phyloP scores from a whole-genome alignment of 768 basidiomycete species.

The Collybia sp. region DNA sequence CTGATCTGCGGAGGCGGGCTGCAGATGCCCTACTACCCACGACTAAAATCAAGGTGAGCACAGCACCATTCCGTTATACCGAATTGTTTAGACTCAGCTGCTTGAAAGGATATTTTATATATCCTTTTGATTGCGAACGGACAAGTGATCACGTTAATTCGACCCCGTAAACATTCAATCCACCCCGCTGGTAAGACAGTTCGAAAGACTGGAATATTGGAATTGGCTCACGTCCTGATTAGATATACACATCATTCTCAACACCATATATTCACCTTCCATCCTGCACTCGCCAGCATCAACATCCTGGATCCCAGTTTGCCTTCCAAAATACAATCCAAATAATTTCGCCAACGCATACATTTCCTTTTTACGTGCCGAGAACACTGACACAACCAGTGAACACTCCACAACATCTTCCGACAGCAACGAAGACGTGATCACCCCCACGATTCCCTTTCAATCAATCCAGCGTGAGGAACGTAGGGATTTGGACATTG shows the following conservation, averaged over 20 bases:
- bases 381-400: slow-evolving; percentile 8
- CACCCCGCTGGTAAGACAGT: slow-evolving; percentile 73
- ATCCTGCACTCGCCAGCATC: slow-evolving; percentile 72
- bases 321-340: slow-evolving; percentile 91
- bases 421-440: background rate
- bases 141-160: slow-evolving; percentile 78
- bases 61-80: background rate
- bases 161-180: slow-evolving; percentile 92
- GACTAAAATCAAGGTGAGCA: slow-evolving; percentile 69
- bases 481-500: slow-evolving; percentile 36
- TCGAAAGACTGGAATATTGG: too few species aligned
- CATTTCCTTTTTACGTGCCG: slow-evolving; percentile 56
- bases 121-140: slow-evolving; percentile 78
- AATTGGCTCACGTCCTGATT: slow-evolving; percentile 2
- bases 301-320: slow-evolving; percentile 93
- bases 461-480: background rate
- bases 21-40: slow-evolving; percentile 80
- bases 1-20: slow-evolving; percentile 62
- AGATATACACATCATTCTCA: slow-evolving; percentile 92
- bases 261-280: slow-evolving; percentile 83
- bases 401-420: slow-evolving; percentile 3
- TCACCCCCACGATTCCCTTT: slow-evolving; percentile 6
- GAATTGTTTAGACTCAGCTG: background rate
- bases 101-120: slow-evolving; percentile 79
- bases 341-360: slow-evolving; percentile 90